Evolutionary conservation across 1,284 basidiomycete species (phyloP), one percentile per base, ranked within the genome.

Genomic region (Cryptococcus sp.): DNA sequence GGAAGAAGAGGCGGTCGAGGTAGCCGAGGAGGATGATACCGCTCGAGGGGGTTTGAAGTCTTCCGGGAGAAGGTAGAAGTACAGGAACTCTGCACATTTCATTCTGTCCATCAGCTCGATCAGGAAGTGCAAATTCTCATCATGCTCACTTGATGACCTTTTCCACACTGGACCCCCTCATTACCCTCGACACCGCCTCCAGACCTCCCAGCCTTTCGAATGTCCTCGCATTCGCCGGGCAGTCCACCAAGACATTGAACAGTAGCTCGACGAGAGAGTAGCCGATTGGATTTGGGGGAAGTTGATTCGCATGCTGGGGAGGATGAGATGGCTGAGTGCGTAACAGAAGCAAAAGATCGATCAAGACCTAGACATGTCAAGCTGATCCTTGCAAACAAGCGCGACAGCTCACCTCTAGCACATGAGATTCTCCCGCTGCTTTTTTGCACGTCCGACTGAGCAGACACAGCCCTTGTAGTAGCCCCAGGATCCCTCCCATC

Each of bases 21-120:
- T 52, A 9, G 54, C 46, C 7, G 58, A 60, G 5, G 58, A 52
- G 0, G 54, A 48, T 19, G 59, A 64, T 3, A 51, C 53, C 19
- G 44, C 47, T 35, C 50, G 51, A 24, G 35, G 38, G 40, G 51
- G 12, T 45, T 18, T 72, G 57, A 16, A 78, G 78, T 59, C 54
- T 67, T 93, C 89, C 52, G 91, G 89, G 45, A 91, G 75, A 4
- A 94, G 78, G 67, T 93, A 94, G 66, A 91, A 93, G 69, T 92
- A 92, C 4, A 94, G 74, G 61, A 93, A 90, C 65, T 93, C 90
- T 22, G 93, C 77, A 57, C 87, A 91, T 74, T 93, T 92, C 85
- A 93, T 92, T 59, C 12, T 37, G 25, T 5, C 18, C 14, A 19
- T 37, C 32, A 22, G 24, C 22, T 21, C 19, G 12, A 18, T 28